phyloP scores from a whole-genome alignment of 768 basidiomycete genomes.

The Phanerodontia chrysosporium region DNA sequence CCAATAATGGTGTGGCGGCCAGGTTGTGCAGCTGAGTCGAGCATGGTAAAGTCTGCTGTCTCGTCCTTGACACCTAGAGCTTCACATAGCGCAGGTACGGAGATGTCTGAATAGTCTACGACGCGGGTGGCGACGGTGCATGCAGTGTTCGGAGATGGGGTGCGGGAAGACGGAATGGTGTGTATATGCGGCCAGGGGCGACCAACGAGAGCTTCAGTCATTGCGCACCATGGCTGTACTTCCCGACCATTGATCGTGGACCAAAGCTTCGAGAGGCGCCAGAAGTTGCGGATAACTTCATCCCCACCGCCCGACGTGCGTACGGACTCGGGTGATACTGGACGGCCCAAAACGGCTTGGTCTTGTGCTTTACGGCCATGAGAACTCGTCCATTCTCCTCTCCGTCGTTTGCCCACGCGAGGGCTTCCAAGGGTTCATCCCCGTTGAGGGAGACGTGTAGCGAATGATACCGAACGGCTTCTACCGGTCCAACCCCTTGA shows the following conservation, averaged over 20 bases:
- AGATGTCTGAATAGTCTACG: slow-evolving; percentile 40
- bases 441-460: slow-evolving; percentile 53
- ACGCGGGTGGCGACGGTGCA: slow-evolving; percentile 31
- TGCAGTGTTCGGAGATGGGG: not conserved
- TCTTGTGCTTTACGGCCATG: slow-evolving; percentile 68
- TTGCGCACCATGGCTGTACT: slow-evolving; percentile 38
- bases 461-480: slow-evolving; percentile 79
- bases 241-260: slow-evolving; percentile 33
- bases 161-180: slow-evolving; percentile 22
- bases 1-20: slow-evolving; percentile 74
- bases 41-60: slow-evolving; percentile 56
- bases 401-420: slow-evolving; percentile 73
- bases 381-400: slow-evolving; percentile 63
- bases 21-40: slow-evolving; percentile 75
- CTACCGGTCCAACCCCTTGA: slow-evolving; percentile 50
- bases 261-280: slow-evolving; percentile 64
- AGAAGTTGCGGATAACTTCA: slow-evolving; percentile 72
- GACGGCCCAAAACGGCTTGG: slow-evolving; percentile 78
- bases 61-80: slow-evolving; percentile 57
- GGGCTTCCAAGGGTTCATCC: slow-evolving; percentile 49
- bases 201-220: slow-evolving; percentile 36
- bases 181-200: slow-evolving; percentile 53
- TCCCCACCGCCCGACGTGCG: slow-evolving; percentile 65
- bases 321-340: slow-evolving; percentile 86
- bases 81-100: slow-evolving; percentile 52